These are phyloP conservation scores for Jamesozyma lodderae DNA, from an alignment of 805 yeast species.

Conservation along the genomic window DNA sequence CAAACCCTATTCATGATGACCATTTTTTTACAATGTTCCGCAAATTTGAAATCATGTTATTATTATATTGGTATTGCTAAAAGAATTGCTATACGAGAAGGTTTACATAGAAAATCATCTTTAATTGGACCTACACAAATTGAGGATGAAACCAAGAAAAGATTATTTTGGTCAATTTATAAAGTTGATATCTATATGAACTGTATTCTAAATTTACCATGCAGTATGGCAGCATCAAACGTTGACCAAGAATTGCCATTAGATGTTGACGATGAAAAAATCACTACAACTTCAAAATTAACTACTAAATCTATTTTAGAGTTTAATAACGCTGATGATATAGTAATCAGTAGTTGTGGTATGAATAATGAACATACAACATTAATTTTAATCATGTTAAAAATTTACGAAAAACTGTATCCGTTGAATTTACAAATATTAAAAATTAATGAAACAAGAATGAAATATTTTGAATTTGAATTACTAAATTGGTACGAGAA, in stretches of 20 bases:
- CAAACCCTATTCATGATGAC: constrained; percentile 84
- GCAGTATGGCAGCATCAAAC: constrained; percentile 66
- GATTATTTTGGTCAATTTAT: constrained; percentile 82
- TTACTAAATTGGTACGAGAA: constrained; percentile 62
- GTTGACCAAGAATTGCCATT: constrained; percentile 81
- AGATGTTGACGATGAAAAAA: constrained; percentile 80
- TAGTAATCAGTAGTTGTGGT: constrained; percentile 51
- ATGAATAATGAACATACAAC: constrained; percentile 82
- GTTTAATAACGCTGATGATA: background rate
- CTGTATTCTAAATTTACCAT: constrained; percentile 78
- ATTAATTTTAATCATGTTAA: constrained; percentile 52
- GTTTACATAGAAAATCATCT: constrained; percentile 64
- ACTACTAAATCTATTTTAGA: background rate
- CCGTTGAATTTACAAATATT: constrained; percentile 3
- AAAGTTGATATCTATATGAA: constrained; percentile 87
- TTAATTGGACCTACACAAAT: constrained; percentile 59
- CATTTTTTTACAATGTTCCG: constrained; percentile 78
- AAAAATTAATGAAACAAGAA: constrained; percentile 29
- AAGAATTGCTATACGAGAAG: constrained; percentile 73
- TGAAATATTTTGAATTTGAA: constrained; percentile 53
- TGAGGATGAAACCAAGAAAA: constrained; percentile 72
- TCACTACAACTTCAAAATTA: constrained; percentile 38
- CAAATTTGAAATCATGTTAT: constrained; percentile 77
- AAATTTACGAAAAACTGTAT: constrained; percentile 10
- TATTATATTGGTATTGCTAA: constrained; percentile 84